A percentile compares a stretch with the other conserved stretches of the same genome.
phyloP scores from a whole-genome alignment of 2,329 filamentous ascomycete genomes.

The Monilinia fructigena region DNA sequence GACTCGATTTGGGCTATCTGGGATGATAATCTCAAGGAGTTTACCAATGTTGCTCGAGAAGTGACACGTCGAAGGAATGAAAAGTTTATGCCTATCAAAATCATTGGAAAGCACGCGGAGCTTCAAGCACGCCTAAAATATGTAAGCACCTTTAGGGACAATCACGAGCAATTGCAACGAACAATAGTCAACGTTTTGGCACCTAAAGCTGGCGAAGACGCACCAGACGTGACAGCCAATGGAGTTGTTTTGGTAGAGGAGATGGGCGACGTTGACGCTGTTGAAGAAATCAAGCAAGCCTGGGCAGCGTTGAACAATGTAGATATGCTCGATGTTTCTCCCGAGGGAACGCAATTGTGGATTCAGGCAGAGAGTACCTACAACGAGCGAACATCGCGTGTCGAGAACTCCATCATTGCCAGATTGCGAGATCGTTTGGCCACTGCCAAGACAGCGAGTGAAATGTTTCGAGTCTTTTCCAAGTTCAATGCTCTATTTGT shows the following conservation, averaged over 20 bases:
- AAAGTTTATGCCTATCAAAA: slow-evolving; percentile 98
- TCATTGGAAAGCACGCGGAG: slow-evolving; percentile 80
- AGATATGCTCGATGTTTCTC: slow-evolving; percentile 87
- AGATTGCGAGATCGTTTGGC: slow-evolving; percentile 87
- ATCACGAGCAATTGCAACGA: slow-evolving; percentile 94
- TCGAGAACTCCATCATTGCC: slow-evolving; percentile 98
- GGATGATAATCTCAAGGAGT: slow-evolving; percentile 96
- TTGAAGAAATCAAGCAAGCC: slow-evolving; percentile 91
- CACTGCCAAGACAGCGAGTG: slow-evolving; percentile 94
- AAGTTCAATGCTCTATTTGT: slow-evolving; percentile 99
- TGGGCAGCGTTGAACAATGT: slow-evolving; percentile 94
- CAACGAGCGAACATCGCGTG: slow-evolving; percentile 93
- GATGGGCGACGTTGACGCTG: slow-evolving; percentile 94
- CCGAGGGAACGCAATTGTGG: slow-evolving; percentile 88
- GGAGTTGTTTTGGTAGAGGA: slow-evolving; percentile 79
- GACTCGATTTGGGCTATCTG: slow-evolving; percentile 86
- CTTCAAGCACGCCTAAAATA: slow-evolving; percentile 91
- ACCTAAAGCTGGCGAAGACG: slow-evolving; percentile 60
- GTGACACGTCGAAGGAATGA: slow-evolving; percentile 91
- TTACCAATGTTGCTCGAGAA: slow-evolving; percentile 95
- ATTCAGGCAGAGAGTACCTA: slow-evolving; percentile 92
- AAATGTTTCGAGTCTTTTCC: slow-evolving; percentile 99
- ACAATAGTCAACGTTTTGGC: slow-evolving; percentile 98
- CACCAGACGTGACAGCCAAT: slow-evolving; percentile 54
- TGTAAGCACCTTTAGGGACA: slow-evolving; percentile 89